Evolutionary conservation across 2,329 filamentous ascomycete genomes (phyloP).

Genomic region (Macrophomina tecta): DNA sequence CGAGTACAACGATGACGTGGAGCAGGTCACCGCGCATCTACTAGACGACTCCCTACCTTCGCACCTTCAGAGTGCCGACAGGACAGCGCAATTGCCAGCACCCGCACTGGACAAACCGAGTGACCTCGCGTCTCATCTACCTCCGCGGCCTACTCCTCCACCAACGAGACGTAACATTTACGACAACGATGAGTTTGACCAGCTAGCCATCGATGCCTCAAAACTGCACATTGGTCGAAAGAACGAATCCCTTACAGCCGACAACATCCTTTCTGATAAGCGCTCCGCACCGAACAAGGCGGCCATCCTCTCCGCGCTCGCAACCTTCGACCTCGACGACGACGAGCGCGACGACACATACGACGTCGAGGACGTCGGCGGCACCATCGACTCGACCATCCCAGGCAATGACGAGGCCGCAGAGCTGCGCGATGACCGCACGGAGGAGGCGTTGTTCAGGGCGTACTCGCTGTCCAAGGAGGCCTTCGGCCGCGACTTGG

Average conservation of each 20-base stretch:
- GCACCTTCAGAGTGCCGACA: slow-evolving; percentile 69
- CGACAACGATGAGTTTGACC: slow-evolving; percentile 80
- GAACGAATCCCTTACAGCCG: slow-evolving; percentile 68
- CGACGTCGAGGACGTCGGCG: slow-evolving; percentile 88
- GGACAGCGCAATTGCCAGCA: slow-evolving; percentile 65
- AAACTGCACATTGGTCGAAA: slow-evolving; percentile 81
- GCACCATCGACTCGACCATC: slow-evolving; percentile 73
- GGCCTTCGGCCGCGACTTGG: slow-evolving; percentile 73
- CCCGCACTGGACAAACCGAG: slow-evolving; percentile 1
- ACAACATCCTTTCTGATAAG: slow-evolving; percentile 71
- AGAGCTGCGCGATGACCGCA: slow-evolving; percentile 61
- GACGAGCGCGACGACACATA: slow-evolving; percentile 98
- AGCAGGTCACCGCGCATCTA: slow-evolving; percentile 80
- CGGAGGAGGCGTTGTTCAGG: slow-evolving; percentile 76
- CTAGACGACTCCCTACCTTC: slow-evolving; percentile 77
- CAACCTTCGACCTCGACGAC: slow-evolving; percentile 89
- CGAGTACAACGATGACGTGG: slow-evolving; percentile 76
- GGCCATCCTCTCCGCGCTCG: slow-evolving; percentile 85
- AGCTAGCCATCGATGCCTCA: slow-evolving; percentile 68
- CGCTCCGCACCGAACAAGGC: slow-evolving; percentile 75
- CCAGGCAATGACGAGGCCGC: slow-evolving; percentile 59
- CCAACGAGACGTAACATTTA: slow-evolving; percentile 68
- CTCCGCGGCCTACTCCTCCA: slow-evolving; percentile 64
- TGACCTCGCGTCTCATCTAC: slow-evolving; percentile 48
- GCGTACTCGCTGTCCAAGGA: slow-evolving; percentile 70